Evolutionary conservation across 495 filamentous ascomycete genomes (phyloP).

Genomic region (Polyplosphaeria fusca): DNA sequence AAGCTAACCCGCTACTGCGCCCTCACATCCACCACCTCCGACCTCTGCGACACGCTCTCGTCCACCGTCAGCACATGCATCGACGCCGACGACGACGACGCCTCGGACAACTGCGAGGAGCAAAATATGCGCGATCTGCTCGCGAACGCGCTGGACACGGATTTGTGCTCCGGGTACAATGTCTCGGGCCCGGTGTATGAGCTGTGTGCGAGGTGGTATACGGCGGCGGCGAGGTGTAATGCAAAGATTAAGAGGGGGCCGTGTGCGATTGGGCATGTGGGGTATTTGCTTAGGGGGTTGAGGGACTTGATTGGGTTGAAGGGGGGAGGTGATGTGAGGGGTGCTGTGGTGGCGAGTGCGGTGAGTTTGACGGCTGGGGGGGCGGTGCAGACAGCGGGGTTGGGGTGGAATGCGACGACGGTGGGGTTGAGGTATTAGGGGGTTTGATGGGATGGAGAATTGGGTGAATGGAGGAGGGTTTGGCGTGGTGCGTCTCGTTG

Average conservation of each 20-base stretch:
- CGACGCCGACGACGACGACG: background rate
- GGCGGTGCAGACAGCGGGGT: too few relatives aligned
- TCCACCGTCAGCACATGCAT: background rate
- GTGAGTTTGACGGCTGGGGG: too few relatives aligned
- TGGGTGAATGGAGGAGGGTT: too few relatives aligned
- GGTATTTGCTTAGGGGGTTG: conserved; percentile 9
- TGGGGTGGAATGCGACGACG: too few relatives aligned
- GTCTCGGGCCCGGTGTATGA: background rate
- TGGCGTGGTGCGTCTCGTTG: too few relatives aligned
- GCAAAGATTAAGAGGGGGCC: background rate
- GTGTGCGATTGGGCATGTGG: conserved; percentile 1
- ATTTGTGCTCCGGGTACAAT: background rate
- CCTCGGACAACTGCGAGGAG: background rate
- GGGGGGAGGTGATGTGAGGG: too few relatives aligned
- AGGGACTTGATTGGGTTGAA: background rate
- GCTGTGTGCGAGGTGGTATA: background rate
- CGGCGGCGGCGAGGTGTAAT: background rate
- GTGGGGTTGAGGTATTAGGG: too few relatives aligned
- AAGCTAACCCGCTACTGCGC: background rate
- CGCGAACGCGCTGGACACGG: background rate
- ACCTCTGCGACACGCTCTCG: background rate
- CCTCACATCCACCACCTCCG: background rate
- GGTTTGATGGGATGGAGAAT: too few relatives aligned
- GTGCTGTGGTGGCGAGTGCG: too few relatives aligned
- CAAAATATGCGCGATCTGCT: background rate